These are phyloP conservation scores for Scenedesmus sp. DNA, from an alignment of 163 green algal genomes.

Conservation along the genomic window DNA sequence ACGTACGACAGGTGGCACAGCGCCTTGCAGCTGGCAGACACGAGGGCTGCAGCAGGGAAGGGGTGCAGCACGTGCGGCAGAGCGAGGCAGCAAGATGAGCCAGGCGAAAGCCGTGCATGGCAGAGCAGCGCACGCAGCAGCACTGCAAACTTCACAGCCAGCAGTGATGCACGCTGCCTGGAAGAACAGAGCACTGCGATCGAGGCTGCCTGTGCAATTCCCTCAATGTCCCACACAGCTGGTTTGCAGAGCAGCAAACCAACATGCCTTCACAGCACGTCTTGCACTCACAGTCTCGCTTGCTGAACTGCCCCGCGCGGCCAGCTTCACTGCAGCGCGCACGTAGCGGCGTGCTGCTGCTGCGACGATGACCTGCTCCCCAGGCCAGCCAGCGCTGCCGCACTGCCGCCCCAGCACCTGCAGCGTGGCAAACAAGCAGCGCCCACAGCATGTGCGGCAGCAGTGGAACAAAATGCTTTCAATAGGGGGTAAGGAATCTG, in stretches of 20 bases:
- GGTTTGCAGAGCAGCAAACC: background rate
- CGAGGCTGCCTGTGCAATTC: too few relatives aligned
- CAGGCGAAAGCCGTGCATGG: background rate
- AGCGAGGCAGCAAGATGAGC: background rate
- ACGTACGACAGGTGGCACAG: slow-evolving; percentile 78
- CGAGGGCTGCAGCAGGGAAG: slow-evolving; percentile 33
- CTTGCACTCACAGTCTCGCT: slow-evolving; percentile 70
- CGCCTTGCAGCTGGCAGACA: slow-evolving; percentile 47
- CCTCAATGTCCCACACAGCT: too few relatives aligned
- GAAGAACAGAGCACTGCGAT: too few relatives aligned
- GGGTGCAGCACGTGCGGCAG: background rate
- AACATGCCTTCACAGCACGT: background rate
- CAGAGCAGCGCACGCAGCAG: too few relatives aligned
- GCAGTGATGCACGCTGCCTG: too few relatives aligned
- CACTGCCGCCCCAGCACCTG: slow-evolving; percentile 48
- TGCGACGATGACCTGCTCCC: slow-evolving; percentile 49
- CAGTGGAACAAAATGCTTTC: too few relatives aligned
- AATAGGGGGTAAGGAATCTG: too few relatives aligned
- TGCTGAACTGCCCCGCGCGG: slow-evolving; percentile 87
- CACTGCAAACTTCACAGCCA: too few relatives aligned
- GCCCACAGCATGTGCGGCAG: too few relatives aligned
- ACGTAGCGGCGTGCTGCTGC: slow-evolving; percentile 52
- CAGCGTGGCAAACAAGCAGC: background rate
- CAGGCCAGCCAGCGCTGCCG: slow-evolving; percentile 2
- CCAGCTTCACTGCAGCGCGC: slow-evolving; percentile 73